Conservation (phyloP, 225 moss, liverwort and hornwort genomes). For the Physcomitrium patens region DNA sequence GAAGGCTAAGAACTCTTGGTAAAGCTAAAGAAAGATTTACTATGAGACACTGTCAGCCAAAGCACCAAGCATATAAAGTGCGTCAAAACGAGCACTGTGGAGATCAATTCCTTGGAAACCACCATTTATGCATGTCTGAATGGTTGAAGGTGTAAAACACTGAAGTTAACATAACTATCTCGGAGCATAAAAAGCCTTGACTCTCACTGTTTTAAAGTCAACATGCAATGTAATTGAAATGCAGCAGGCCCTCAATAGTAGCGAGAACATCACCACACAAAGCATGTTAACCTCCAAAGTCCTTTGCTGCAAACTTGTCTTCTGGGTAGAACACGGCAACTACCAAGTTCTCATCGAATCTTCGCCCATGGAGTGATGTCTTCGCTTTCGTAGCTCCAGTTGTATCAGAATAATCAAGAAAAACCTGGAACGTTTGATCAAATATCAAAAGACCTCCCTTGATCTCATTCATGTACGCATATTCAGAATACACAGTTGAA, state of each 20-base stretch:
- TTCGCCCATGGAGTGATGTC: slow-evolving; percentile 81
- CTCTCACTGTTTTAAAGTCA: slow-evolving; percentile 10
- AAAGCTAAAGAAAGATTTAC: slow-evolving; percentile 48
- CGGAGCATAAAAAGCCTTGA: slow-evolving; percentile 19
- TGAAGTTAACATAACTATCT: slow-evolving; percentile 24
- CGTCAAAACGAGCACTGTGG: slow-evolving; percentile 47
- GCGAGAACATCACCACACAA: slow-evolving; percentile 33
- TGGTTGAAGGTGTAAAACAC: slow-evolving; percentile 25
- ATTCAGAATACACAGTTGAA: too few species aligned
- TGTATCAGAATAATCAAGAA: slow-evolving; percentile 86
- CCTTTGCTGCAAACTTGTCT: slow-evolving; percentile 78
- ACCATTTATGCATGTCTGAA: slow-evolving; percentile 25
- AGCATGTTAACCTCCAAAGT: slow-evolving; percentile 72
- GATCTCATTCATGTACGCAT: too few species aligned
- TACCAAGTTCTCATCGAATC: slow-evolving; percentile 90
- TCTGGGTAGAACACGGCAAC: slow-evolving; percentile 92
- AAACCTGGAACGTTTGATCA: slow-evolving; percentile 62
- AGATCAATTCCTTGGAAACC: slow-evolving; percentile 35
- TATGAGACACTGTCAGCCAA: slow-evolving; percentile 62
- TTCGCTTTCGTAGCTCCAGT: slow-evolving; percentile 88
- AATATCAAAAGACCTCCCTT: slow-evolving; percentile 7
- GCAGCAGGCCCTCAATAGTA: slow-evolving; percentile 43
- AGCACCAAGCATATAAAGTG: slow-evolving; percentile 53
- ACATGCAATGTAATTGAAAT: slow-evolving; percentile 54
- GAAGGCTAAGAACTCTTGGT: slow-evolving; percentile 48